These are phyloP conservation scores for Aspergillus versicolor DNA, from an alignment of 2,329 filamentous ascomycete genomes.

Conservation along the genomic window DNA sequence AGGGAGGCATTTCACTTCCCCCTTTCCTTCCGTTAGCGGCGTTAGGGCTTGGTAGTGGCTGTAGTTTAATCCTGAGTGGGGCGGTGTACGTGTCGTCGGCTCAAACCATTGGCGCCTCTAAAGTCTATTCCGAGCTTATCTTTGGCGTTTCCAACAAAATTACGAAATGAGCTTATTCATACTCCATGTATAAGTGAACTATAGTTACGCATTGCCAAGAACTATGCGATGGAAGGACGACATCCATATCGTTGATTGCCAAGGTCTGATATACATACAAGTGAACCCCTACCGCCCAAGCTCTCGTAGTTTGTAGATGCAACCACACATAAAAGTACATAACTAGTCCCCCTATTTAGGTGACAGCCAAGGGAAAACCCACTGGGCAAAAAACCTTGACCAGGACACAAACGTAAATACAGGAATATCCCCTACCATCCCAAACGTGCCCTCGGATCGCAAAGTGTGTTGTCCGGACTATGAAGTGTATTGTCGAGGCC, in stretches of 20 bases:
- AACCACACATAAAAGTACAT: too few relatives aligned
- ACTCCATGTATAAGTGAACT: too few relatives aligned
- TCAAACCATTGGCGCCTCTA: constrained; percentile 3
- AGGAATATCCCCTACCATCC: neutral
- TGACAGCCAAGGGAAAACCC: constrained; percentile 18
- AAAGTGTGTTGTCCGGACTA: neutral
- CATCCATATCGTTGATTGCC: neutral
- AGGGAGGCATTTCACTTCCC: neutral
- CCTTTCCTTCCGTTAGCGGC: neutral
- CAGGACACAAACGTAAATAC: constrained; percentile 10
- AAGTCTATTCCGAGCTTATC: constrained; percentile 9
- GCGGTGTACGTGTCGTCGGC: constrained; percentile 2
- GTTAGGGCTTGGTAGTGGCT: neutral
- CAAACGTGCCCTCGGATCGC: neutral
- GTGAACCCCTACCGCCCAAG: neutral
- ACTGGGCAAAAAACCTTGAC: constrained; percentile 20
- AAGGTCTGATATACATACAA: neutral
- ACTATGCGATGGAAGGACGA: neutral
- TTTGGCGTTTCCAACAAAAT: neutral
- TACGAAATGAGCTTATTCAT: neutral
- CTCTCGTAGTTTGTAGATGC: too few relatives aligned
- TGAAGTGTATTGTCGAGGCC: neutral
- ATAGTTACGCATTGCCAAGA: too few relatives aligned
- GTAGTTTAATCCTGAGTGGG: neutral
- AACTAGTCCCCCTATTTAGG: too few relatives aligned